Evolutionary conservation across 2,329 filamentous ascomycete species (phyloP).

Genomic region (Paradendryphiella salina): DNA sequence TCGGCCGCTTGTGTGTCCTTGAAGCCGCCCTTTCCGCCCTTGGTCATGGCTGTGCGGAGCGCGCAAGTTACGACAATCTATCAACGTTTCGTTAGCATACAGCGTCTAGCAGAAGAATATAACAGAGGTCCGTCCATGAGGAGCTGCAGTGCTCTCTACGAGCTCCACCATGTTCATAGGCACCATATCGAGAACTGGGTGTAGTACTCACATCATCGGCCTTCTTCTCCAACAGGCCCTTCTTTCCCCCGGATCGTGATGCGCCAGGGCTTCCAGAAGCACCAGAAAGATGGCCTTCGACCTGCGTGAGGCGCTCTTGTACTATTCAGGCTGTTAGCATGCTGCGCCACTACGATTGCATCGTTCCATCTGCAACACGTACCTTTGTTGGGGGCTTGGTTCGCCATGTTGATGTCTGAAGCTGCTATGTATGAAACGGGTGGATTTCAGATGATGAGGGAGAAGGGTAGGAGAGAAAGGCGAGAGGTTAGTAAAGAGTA

Average conservation of each 20-base stretch:
- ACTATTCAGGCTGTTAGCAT: slow-evolving; percentile 45
- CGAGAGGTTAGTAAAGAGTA: background rate
- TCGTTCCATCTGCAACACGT: background rate
- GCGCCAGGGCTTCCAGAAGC: slow-evolving; percentile 22
- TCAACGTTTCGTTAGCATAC: slow-evolving; percentile 4
- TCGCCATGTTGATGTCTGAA: slow-evolving; percentile 37
- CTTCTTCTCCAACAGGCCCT: slow-evolving; percentile 56
- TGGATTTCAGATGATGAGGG: slow-evolving; percentile 6
- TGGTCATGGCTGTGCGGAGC: slow-evolving; percentile 89
- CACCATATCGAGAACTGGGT: background rate
- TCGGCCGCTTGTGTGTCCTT: slow-evolving; percentile 91
- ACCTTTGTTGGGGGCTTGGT: slow-evolving; percentile 41
- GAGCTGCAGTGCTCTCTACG: background rate
- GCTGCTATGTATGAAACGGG: slow-evolving; percentile 2
- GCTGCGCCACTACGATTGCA: slow-evolving; percentile 12
- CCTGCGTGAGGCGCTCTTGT: slow-evolving; percentile 62
- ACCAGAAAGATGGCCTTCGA: slow-evolving; percentile 61
- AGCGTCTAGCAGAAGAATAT: background rate
- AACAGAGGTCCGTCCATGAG: too few species aligned
- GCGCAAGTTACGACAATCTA: slow-evolving; percentile 85
- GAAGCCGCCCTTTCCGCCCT: slow-evolving; percentile 89
- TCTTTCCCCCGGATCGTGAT: slow-evolving; percentile 45
- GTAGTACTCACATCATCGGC: slow-evolving; percentile 57
- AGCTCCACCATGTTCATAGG: background rate
- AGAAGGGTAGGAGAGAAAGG: background rate